Base-by-base conservation (phyloP, 805 yeast species). In the Lachancea sp. region DNA sequence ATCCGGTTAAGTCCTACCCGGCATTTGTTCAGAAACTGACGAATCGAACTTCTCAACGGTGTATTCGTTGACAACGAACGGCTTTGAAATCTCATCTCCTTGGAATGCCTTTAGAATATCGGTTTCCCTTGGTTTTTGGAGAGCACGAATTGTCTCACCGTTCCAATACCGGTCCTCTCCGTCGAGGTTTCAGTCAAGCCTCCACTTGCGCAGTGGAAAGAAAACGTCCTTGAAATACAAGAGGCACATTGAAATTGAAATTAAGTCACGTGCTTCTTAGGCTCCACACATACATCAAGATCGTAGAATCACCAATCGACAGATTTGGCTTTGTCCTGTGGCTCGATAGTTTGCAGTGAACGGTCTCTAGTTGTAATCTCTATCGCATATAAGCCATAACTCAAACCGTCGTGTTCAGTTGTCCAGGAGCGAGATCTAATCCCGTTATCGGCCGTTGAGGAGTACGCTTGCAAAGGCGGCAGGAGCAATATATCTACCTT, bases 371-470 rank as follows among this genome's bases (percentile, higher is more conserved):
- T 42, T 39, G 26, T 50, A 6, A 63, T 54, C 13, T 60, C 51
- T 11, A 68, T 61, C 6, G 63, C 58, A 47, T 73, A 75, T 2
- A 92, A 66, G 4, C 81, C 78, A 41, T 72, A 69, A 29, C 95
- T 82, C 33, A 79, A 71, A 1, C 98, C 98, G 55, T 83, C 86
- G 57, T 90, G 98, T 5, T 63, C 63, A 8, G 69, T 54, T 4
- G 58, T 55, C 97, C 97, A 90, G 3, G 75, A 61, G 37, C 97
- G 71, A 1, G 95, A 77, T 52, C 78, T 76, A 45, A 89, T 64
- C 5, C 83, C 89, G 60, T 83, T 70, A 35, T 83, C 71, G 54
- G 61, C 79, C 26, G 72, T 67, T 1, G 96, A 94, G 15, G 63
- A 59, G 55, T 92, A 90, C 25, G 53, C 45, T n/a, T 67, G 65